Evolutionary conservation across 441 rosid species (phyloP).

Genomic region (Gossypium gossypioides): DNA sequence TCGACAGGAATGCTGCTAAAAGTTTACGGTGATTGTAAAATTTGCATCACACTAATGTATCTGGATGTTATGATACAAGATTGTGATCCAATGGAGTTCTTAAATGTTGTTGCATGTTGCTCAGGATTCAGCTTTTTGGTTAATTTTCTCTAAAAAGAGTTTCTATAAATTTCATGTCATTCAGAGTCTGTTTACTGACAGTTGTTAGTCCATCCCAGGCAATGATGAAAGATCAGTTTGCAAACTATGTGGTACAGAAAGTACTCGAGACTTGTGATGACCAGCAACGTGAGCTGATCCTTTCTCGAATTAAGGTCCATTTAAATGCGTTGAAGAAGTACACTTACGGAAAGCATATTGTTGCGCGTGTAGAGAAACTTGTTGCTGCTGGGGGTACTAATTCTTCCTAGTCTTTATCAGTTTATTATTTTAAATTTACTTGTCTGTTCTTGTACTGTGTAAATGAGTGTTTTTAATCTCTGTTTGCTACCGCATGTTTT

Average conservation of each 20-base stretch:
- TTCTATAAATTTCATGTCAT: neutral
- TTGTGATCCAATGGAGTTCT: neutral
- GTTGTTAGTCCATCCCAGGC: conserved; percentile 38
- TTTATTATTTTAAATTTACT: neutral
- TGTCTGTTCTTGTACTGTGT: neutral
- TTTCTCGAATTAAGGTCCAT: conserved; percentile 81
- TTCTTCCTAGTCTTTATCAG: neutral
- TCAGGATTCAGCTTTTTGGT: neutral
- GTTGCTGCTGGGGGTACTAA: conserved; percentile 87
- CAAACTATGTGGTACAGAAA: conserved; percentile 93
- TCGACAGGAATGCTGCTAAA: neutral
- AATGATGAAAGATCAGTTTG: conserved; percentile 99
- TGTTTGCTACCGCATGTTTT: neutral
- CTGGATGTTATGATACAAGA: neutral
- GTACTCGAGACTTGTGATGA: conserved; percentile 94
- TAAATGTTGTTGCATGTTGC: neutral
- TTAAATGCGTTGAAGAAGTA: conserved; percentile 88
- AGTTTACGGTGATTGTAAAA: neutral
- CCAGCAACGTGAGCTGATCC: conserved; percentile 84
- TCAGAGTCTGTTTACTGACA: neutral
- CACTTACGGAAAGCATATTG: conserved; percentile 94
- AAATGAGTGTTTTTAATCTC: neutral
- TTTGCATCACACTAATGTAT: neutral
- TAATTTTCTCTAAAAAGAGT: neutral
- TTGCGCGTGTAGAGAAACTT: conserved; percentile 95